A percentile compares a stretch with the other conserved stretches of the same genome.
These are phyloP conservation scores for Solanum sitiens DNA, from an alignment of 257 asterid species.

Conservation along the genomic window DNA sequence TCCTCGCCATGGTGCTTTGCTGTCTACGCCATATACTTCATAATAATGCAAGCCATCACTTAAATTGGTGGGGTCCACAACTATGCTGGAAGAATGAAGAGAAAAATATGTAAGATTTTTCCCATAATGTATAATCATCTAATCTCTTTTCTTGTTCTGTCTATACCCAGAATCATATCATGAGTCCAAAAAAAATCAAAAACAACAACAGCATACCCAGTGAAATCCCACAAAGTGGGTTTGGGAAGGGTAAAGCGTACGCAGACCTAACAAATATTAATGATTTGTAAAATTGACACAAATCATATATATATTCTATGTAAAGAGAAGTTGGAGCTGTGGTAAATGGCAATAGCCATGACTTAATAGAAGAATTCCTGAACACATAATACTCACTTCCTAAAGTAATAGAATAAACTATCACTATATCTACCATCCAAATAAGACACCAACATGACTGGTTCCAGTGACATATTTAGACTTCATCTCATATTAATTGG, in stretches of 20 bases:
- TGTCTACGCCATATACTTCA: conserved; percentile 84
- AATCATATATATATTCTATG: not conserved
- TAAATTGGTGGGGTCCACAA: conserved; percentile 86
- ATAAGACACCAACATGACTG: not conserved
- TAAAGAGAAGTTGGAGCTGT: not conserved
- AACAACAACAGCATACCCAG: no score
- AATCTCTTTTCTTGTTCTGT: not conserved
- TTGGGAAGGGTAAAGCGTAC: no score
- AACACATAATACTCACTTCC: not conserved
- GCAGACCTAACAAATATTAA: not conserved
- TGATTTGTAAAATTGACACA: not conserved
- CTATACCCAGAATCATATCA: not conserved
- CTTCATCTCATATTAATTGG: not conserved
- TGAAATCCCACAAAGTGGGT: no score
- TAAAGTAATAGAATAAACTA: not conserved
- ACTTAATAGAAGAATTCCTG: not conserved
- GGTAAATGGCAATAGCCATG: not conserved
- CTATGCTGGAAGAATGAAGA: conserved; percentile 45
- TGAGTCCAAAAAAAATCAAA: not conserved
- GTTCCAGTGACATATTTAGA: not conserved
- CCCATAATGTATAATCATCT: not conserved
- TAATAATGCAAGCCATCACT: conserved; percentile 80
- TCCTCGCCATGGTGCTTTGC: conserved; percentile 95
- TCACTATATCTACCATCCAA: not conserved
- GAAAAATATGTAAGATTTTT: not conserved